Evolutionary conservation across 176 grass and related monocot genomes (phyloP).

Genomic region (Carex cristatella): DNA sequence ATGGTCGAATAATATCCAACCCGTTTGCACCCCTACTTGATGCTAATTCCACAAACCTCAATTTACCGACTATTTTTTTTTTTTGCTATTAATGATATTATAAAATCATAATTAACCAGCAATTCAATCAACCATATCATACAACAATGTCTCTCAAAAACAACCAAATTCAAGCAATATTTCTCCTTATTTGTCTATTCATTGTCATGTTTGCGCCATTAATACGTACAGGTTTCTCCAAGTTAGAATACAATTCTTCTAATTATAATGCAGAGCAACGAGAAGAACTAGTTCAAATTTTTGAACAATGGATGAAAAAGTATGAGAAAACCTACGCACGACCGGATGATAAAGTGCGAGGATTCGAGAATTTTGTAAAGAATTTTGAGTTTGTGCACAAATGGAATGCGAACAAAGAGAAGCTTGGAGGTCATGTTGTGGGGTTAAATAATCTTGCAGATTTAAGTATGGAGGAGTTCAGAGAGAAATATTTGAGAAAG

Average conservation of each 20-base stretch:
- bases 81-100: neutral
- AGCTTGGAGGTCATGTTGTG: slow-evolving; percentile 8
- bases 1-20: no score
- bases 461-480: slow-evolving; percentile 41
- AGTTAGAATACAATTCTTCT: neutral
- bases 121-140: neutral
- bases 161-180: neutral
- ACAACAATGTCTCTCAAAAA: slow-evolving; percentile 12
- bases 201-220: neutral
- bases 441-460: slow-evolving; percentile 43
- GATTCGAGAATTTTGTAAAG: slow-evolving; percentile 28
- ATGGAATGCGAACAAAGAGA: neutral
- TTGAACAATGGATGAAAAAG: slow-evolving; percentile 28
- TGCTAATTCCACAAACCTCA: neutral
- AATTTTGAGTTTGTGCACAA: slow-evolving; percentile 24
- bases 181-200: slow-evolving; percentile 13
- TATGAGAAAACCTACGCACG: slow-evolving; percentile 27
- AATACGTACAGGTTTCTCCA: slow-evolving; percentile 17
- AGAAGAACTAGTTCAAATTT: slow-evolving; percentile 10
- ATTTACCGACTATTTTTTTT: neutral
- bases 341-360: slow-evolving; percentile 17
- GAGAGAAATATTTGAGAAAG: neutral
- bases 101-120: neutral
- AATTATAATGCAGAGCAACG: neutral
- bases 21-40: neutral